Conservation (phyloP, 1,284 basidiomycete species). For the Trichosporon ovoides region DNA sequence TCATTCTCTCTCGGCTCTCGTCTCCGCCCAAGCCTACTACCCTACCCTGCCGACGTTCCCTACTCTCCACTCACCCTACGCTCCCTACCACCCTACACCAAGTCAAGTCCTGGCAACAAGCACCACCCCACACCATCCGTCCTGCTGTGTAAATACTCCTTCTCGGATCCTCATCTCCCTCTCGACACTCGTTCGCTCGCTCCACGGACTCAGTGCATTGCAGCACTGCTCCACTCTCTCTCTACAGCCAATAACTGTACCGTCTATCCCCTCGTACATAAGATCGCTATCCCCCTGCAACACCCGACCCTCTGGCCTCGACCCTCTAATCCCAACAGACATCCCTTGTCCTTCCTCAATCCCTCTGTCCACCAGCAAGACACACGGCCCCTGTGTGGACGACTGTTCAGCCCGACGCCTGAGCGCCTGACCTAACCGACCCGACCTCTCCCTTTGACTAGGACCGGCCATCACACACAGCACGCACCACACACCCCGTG, state of each 20-base stretch:
- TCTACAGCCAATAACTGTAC: too few relatives aligned
- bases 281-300: background rate
- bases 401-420: background rate
- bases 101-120: too few relatives aligned
- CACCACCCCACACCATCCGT: too few relatives aligned
- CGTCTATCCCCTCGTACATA: background rate
- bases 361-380: background rate
- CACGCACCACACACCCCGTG: background rate
- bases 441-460: background rate
- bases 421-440: background rate
- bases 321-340: background rate
- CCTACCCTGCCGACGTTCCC: too few relatives aligned
- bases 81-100: background rate
- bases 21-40: too few relatives aligned
- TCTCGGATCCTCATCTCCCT: too few relatives aligned
- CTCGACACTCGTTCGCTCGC: too few relatives aligned
- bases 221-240: too few relatives aligned
- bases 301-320: background rate
- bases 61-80: too few relatives aligned
- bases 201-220: too few relatives aligned
- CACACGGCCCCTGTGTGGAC: slow-evolving; percentile 5
- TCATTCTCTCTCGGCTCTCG: too few relatives aligned
- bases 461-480: background rate
- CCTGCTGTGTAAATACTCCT: background rate
- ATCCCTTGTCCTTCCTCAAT: background rate